These are phyloP conservation scores for Allomyces macrogynus DNA, from an alignment of 192 early-diverging fungal species.

Conservation along the genomic window DNA sequence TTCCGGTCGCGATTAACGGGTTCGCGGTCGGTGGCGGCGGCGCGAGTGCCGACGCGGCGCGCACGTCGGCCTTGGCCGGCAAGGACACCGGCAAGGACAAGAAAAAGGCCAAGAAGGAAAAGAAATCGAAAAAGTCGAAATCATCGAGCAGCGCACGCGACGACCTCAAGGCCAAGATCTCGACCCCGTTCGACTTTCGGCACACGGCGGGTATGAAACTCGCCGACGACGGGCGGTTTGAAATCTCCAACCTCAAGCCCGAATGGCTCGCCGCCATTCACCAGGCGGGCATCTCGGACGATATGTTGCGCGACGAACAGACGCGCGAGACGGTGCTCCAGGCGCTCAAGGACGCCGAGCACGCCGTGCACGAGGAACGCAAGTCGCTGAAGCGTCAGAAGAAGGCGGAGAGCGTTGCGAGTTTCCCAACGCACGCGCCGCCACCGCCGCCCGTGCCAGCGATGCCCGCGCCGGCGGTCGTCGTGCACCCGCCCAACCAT, in stretches of 20 bases:
- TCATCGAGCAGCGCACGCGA: not conserved
- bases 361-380: too few species aligned
- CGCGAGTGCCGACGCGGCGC: not conserved
- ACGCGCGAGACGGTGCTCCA: not conserved
- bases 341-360: not conserved
- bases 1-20: not conserved
- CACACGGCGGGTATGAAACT: not conserved
- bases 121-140: not conserved
- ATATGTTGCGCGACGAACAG: not conserved
- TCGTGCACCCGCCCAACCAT: not conserved
- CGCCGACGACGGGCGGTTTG: not conserved
- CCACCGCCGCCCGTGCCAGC: not conserved
- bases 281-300: not conserved
- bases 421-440: not conserved
- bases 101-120: not conserved
- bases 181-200: not conserved
- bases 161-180: not conserved
- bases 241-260: not conserved
- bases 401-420: not conserved
- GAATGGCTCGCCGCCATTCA: not conserved
- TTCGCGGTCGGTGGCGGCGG: not conserved
- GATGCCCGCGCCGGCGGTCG: not conserved
- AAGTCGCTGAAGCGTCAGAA: not conserved
- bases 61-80: too few species aligned
- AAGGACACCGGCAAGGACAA: not conserved